Percentiles rank a stretch among this genome's conserved stretches.
Conservation (phyloP, 352 stramenopile genomes). For the Phytophthora macrochlamydospora region DNA sequence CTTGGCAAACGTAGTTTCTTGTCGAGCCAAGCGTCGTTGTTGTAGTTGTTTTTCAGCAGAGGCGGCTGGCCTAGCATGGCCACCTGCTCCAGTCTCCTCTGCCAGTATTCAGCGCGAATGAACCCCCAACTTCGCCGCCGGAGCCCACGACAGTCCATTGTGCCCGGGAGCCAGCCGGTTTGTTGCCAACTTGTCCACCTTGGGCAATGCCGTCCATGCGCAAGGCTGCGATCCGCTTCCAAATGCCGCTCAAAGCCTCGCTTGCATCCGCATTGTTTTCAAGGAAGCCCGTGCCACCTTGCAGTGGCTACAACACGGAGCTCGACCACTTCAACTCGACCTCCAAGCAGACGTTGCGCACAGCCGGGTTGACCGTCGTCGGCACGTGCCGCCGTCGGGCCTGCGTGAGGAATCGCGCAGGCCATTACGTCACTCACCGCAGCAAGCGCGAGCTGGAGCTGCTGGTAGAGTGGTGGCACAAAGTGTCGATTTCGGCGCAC, state of each 20-base stretch:
- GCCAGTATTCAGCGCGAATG: neutral
- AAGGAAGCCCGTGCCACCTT: neutral
- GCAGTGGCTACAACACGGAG: neutral
- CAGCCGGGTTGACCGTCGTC: neutral
- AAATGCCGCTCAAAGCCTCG: no score
- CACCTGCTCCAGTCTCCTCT: neutral
- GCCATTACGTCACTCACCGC: neutral
- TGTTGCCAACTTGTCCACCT: no score
- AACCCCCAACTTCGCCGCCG: neutral
- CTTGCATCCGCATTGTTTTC: neutral
- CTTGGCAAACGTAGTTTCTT: neutral
- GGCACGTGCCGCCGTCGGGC: conserved; percentile 1
- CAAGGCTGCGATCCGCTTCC: no score
- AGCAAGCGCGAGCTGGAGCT: neutral
- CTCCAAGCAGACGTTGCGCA: neutral
- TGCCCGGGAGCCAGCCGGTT: neutral
- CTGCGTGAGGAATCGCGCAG: neutral
- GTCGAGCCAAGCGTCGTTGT: neutral
- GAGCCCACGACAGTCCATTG: neutral
- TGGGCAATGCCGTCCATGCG: no score
- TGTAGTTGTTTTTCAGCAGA: neutral
- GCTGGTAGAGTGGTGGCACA: neutral
- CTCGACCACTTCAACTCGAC: conserved; percentile 1
- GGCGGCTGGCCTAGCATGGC: neutral
- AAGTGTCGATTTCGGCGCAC: conserved; percentile 1